phyloP scores from a whole-genome alignment of 805 yeast species.

The Suhomyces vadensis region DNA sequence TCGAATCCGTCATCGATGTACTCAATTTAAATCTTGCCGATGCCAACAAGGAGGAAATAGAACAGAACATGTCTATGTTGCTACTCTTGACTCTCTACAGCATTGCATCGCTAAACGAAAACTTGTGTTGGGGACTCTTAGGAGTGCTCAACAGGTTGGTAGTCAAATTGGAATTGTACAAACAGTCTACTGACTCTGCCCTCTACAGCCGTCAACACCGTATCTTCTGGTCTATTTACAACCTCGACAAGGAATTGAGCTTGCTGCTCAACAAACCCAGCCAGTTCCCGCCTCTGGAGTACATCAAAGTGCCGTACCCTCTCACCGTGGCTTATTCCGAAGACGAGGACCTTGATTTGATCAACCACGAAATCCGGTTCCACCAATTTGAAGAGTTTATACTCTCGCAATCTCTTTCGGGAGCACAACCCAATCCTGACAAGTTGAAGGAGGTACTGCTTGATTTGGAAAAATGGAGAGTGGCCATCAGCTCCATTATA shows the following conservation, averaged over 20 bases:
- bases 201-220: conserved; percentile 9
- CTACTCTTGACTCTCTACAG: conserved; percentile 35
- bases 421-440: conserved; percentile 1
- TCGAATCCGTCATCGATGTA: conserved; percentile 36
- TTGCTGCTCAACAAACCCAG: conserved; percentile 36
- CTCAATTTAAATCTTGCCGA: conserved; percentile 27
- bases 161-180: conserved; percentile 23
- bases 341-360: conserved; percentile 25
- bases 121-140: conserved; percentile 35
- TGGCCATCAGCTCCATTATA: conserved; percentile 26
- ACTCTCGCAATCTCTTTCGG: conserved; percentile 15
- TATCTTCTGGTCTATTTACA: conserved; percentile 40
- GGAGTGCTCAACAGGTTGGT: conserved; percentile 35
- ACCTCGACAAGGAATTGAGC: conserved; percentile 40
- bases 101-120: conserved; percentile 28
- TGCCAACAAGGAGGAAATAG: conserved; percentile 19
- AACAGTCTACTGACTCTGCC: not conserved
- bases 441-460: conserved; percentile 24
- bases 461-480: conserved; percentile 41
- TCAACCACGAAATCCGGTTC: conserved; percentile 25
- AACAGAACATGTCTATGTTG: conserved; percentile 30
- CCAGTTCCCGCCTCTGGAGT: conserved; percentile 30
- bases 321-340: conserved; percentile 15
- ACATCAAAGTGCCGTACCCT: conserved; percentile 20
- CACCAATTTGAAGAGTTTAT: conserved; percentile 28